Evolutionary conservation across 1,284 basidiomycete genomes (phyloP), one percentile per base, ranked within the genome.

Genomic region (Sporisorium exsertum): DNA sequence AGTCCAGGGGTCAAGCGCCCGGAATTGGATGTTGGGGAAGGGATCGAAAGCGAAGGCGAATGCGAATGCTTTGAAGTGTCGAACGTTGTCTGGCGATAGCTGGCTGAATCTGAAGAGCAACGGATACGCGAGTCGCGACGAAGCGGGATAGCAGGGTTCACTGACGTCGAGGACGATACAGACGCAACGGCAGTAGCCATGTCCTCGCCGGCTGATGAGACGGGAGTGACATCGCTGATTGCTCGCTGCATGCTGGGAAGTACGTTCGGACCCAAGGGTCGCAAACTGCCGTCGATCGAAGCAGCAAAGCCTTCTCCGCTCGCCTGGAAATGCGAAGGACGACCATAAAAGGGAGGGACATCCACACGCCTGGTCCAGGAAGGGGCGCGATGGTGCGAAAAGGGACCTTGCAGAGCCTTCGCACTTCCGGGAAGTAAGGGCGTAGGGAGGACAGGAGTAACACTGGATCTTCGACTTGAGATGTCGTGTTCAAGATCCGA

Each of bases 301-400:
- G 57, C n/a, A 29, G 27, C 33, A 24, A 54, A 29, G 22, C 29
- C 32, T 1, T 56, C 40, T 24, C 47, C 45, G 35, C 32, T n/a
- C 8, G 50, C 29, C 16, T 53, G 53, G 3, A n/a, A 53, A 16
- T 24, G 54, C 7, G 50, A 58, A 16, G 61, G 26, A 22, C 45
- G 22, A 7, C 57, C 61, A 20, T 47, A 49, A 13, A 64, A 27
- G n/a, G 61, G 67, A 29, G 58, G 52, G 37, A 64, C 43, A 29
- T 67, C 69, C 6, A 55, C 24, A 22, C 69, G 64, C 43, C 69
- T 49, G 7, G 77, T 77, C 77, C 77, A 79, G 40, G 69, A 73
- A 13, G 77, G 77, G 15, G 61, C 69, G 22, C 77, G 73, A 33
- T 79, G 77, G 27, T 79, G 77, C 29, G 77, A 69, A 33, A 78